Percentiles rank a stretch among this genome's conserved stretches.
These are phyloP conservation scores for Glaciozyma antarctica DNA, from an alignment of 768 basidiomycete genomes.

Conservation along the genomic window DNA sequence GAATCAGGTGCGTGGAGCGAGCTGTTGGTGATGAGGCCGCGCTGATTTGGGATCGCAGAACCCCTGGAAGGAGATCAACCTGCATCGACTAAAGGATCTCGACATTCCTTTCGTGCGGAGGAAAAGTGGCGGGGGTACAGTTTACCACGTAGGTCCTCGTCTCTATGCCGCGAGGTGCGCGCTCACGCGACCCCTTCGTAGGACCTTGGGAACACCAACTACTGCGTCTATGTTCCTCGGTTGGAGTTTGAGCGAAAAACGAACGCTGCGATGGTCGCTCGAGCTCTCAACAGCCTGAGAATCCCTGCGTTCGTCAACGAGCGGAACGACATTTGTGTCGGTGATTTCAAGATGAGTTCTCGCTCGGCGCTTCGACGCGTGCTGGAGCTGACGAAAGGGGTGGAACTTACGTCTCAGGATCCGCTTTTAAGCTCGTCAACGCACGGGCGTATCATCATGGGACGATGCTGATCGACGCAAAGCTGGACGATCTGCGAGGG, in stretches of 20 bases:
- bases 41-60: constrained; percentile 49
- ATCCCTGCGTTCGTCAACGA: constrained; percentile 69
- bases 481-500: constrained; percentile 60
- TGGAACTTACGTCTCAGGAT: constrained; percentile 72
- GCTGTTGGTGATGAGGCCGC: background rate
- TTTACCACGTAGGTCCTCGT: constrained; percentile 69
- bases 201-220: constrained; percentile 97
- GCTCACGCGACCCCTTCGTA: constrained; percentile 37
- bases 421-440: constrained; percentile 89
- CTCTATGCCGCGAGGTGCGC: background rate
- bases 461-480: constrained; percentile 89
- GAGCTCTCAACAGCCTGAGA: constrained; percentile 66
- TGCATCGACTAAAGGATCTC: constrained; percentile 48
- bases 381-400: background rate
- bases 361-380: background rate
- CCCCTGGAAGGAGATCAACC: constrained; percentile 94
- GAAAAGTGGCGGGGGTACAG: constrained; percentile 86
- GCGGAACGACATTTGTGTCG: constrained; percentile 82
- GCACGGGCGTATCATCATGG: constrained; percentile 93
- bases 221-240: constrained; percentile 82
- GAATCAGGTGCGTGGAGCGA: constrained; percentile 50
- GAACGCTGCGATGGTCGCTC: constrained; percentile 66
- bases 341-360: constrained; percentile 69
- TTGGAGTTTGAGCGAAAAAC: constrained; percentile 64
- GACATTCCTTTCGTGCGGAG: constrained; percentile 70